Evolutionary conservation across 1,139 yeast species (phyloP).

Genomic region (Suhomyces choctaworum): DNA sequence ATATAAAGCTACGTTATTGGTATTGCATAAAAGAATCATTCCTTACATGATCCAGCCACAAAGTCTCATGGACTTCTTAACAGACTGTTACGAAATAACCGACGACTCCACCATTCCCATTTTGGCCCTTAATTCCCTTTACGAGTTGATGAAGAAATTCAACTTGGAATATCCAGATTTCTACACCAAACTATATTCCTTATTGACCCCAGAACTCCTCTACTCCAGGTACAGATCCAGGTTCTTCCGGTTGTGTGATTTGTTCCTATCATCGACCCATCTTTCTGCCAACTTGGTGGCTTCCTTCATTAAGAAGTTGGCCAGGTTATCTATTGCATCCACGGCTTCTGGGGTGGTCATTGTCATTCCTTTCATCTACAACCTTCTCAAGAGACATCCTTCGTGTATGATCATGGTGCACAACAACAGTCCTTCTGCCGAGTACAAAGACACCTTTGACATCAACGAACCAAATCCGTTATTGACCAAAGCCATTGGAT

Average conservation of each 20-base stretch:
- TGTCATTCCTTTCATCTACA: constrained; percentile 87
- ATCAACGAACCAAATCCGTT: constrained; percentile 69
- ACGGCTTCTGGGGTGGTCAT: constrained; percentile 91
- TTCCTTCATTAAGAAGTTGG: constrained; percentile 80
- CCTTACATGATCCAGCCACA: constrained; percentile 83
- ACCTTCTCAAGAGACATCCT: constrained; percentile 86
- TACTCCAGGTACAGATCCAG: constrained; percentile 83
- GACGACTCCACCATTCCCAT: constrained; percentile 72
- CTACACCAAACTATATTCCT: constrained; percentile 75
- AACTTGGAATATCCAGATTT: constrained; percentile 94
- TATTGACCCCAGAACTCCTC: constrained; percentile 71
- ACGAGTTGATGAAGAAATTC: constrained; percentile 76
- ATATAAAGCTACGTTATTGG: constrained; percentile 65
- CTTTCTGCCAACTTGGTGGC: constrained; percentile 82
- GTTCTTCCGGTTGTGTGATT: constrained; percentile 81
- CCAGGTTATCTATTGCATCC: constrained; percentile 73
- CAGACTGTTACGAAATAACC: constrained; percentile 71
- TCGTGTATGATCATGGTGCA: constrained; percentile 91
- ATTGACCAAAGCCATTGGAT: constrained; percentile 72
- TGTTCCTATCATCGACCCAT: constrained; percentile 86
- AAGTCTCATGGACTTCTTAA: constrained; percentile 85
- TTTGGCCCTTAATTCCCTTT: constrained; percentile 82
- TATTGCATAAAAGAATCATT: constrained; percentile 80
- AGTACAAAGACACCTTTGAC: constrained; percentile 67
- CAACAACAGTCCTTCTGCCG: constrained; percentile 36